Conservation (phyloP, 805 yeast species). For the Kuraishia ogatae region DNA sequence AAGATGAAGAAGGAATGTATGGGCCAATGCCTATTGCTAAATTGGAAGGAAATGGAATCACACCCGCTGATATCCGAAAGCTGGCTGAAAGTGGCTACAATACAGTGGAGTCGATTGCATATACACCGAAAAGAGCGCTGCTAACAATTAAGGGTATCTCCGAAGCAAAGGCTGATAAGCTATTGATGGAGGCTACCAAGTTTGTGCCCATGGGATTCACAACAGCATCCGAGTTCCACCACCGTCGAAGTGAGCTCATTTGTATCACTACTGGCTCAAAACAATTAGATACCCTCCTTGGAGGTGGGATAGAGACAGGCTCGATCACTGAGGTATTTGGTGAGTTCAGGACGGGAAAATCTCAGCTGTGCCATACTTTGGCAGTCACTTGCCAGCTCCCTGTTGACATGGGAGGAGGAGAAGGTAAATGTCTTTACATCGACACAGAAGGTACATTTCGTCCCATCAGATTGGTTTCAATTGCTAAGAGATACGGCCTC, state of each 20-base stretch:
- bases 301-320: conserved; percentile 97
- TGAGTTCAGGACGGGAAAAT: conserved; percentile 95
- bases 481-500: conserved; percentile 85
- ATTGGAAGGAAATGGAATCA: conserved; percentile 77
- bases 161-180: conserved; percentile 87
- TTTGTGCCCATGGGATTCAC: conserved; percentile 95
- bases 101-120: conserved; percentile 90
- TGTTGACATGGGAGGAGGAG: conserved; percentile 96
- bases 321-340: conserved; percentile 95
- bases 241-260: conserved; percentile 81
- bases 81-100: conserved; percentile 76
- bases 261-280: conserved; percentile 94
- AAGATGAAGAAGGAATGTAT: conserved; percentile 42
- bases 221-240: conserved; percentile 91
- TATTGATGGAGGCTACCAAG: conserved; percentile 75
- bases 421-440: conserved; percentile 91
- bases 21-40: conserved; percentile 50
- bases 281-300: conserved; percentile 83
- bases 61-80: conserved; percentile 68
- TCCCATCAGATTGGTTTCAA: conserved; percentile 81
- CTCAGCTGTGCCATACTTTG: conserved; percentile 92
- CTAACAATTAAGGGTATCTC: conserved; percentile 83
- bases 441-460: conserved; percentile 97
- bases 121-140: conserved; percentile 78
- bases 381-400: conserved; percentile 97